Conservation (phyloP, 202 grass and related monocot genomes). For the Elaeis oleifera region DNA sequence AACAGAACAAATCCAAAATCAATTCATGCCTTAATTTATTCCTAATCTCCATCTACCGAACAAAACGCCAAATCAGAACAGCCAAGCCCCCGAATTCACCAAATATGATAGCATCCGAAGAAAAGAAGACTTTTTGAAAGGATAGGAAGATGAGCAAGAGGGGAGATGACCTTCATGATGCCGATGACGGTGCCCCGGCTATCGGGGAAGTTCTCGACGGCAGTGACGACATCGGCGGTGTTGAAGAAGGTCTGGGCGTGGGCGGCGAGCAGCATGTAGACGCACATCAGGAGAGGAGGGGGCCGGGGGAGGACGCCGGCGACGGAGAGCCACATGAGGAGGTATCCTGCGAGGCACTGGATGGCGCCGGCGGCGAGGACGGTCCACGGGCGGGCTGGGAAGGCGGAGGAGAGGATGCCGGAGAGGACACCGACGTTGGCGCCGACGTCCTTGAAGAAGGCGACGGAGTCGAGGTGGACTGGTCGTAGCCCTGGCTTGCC, state of each 20-base stretch:
- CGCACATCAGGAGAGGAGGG: conserved; percentile 42
- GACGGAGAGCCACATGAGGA: conserved; percentile 87
- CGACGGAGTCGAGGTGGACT: conserved; percentile 77
- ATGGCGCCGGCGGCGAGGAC: conserved; percentile 50
- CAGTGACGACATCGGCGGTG: conserved; percentile 64
- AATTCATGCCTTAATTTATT: too few species aligned
- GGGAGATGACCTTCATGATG: conserved; percentile 74
- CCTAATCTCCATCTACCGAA: too few species aligned
- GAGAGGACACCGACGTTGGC: conserved; percentile 84
- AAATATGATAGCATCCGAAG: neutral
- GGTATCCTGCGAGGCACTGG: conserved; percentile 50
- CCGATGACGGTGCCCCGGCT: conserved; percentile 85
- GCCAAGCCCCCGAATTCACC: too few species aligned
- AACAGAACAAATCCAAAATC: too few species aligned
- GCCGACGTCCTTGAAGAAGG: conserved; percentile 94
- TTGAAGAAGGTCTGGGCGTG: conserved; percentile 94
- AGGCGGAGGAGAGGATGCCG: conserved; percentile 42
- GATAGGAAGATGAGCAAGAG: neutral
- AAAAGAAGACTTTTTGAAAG: neutral
- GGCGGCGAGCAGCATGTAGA: conserved; percentile 80
- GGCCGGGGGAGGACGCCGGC: conserved; percentile 28
- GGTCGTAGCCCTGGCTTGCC: conserved; percentile 71
- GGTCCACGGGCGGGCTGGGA: conserved; percentile 31
- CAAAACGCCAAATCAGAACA: too few species aligned
- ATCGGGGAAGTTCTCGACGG: conserved; percentile 79